Evolutionary conservation across 2,329 filamentous ascomycete genomes (phyloP), one percentile per base, ranked within the genome.

Genomic region (Sphaerulina musiva): DNA sequence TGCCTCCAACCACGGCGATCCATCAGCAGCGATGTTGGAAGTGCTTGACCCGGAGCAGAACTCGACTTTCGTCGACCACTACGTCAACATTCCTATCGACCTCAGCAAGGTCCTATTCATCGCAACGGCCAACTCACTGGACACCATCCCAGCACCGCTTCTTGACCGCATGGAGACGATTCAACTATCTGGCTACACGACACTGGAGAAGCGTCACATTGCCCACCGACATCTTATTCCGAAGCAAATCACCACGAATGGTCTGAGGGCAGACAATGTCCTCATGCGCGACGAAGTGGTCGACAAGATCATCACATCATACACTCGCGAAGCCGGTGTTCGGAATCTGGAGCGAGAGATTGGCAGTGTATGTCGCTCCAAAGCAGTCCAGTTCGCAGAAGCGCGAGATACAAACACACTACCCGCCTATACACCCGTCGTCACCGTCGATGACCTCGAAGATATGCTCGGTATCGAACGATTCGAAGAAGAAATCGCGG

Each of bases 81-180:
- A 97, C 70, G 83, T 98, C 69, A 91, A 91, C 66, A 90, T 96
- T 59, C 92, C 93, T 0, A 89, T 97, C 61, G 93, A 98, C 68
- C 79, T 98, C 17, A 95, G 89, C 74, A 96, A 95, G 73, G 89
- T 98, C 20, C 79, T 98, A 9, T 98, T 98, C 74, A 95, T 98
- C 65, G 93, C 93, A 6, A 98, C 93, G 0, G 93, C 93, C 44
- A 98, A 98, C 73, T 89, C 82, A 8, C 79, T 97, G 23, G 92
- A 97, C 66, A 96, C 91, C 0, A 98, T 98, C 51, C 91, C 93
- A 2, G 79, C 90, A n/a, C 91, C 93, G 14, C 77, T 98, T 2
- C 79, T 98, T 10, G 93, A 98, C 72, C 86, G 93, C 55, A 96
- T 98, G 92, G 93, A 98, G 74, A 95, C 86, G 6, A 95, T 98